Evolutionary conservation across 2,329 filamentous ascomycete species (phyloP).

Genomic region (Clathrospora elynae): DNA sequence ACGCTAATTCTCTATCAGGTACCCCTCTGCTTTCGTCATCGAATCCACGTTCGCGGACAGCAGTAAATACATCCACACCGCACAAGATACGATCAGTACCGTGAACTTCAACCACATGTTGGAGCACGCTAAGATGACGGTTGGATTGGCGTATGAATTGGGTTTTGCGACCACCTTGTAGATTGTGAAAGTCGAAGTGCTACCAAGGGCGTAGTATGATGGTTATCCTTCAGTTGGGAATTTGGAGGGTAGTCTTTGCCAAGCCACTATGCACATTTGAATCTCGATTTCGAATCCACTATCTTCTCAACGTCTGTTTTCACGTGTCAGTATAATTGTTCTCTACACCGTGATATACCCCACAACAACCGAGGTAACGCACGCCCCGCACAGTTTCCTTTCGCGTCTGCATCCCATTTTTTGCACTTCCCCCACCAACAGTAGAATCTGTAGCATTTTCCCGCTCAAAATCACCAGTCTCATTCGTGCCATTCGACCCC

Average conservation of each 20-base stretch:
- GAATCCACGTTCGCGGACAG: conserved; percentile 67
- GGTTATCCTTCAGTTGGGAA: too few species aligned
- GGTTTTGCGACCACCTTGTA: too few species aligned
- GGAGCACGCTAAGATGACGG: conserved; percentile 80
- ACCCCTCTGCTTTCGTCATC: conserved; percentile 73
- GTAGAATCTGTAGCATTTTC: conserved; percentile 18
- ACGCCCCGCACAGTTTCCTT: neutral
- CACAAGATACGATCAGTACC: conserved; percentile 69
- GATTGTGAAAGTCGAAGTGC: too few species aligned
- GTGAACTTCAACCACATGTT: conserved; percentile 85
- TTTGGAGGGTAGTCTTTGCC: too few species aligned
- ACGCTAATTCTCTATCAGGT: too few species aligned
- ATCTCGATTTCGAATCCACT: too few species aligned
- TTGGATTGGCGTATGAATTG: conserved; percentile 81
- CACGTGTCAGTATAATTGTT: too few species aligned
- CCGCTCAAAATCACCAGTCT: conserved; percentile 23
- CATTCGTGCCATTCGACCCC: conserved; percentile 23
- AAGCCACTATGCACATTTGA: too few species aligned
- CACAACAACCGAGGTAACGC: conserved; percentile 22
- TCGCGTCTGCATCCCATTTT: too few species aligned
- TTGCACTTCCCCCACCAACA: neutral
- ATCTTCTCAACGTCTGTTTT: too few species aligned
- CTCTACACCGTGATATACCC: conserved; percentile 26
- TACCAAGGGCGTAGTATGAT: too few species aligned
- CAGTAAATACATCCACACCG: conserved; percentile 69